A percentile compares a stretch with the other conserved stretches of the same genome.
phyloP scores from a whole-genome alignment of 208 protist species.

The Balamuthia mandrillaris region DNA sequence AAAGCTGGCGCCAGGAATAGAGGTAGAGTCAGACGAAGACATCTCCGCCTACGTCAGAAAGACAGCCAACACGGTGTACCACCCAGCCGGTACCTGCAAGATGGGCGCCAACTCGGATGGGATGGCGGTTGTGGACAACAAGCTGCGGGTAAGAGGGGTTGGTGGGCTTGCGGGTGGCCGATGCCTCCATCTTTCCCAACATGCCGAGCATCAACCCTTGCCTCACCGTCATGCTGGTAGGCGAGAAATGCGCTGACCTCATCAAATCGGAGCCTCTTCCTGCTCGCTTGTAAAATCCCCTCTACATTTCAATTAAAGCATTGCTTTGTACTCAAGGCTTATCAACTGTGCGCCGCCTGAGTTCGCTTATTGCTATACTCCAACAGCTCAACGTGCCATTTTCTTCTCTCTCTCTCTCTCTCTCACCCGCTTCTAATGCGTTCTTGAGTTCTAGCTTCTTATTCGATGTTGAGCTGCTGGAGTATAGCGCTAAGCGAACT shows the following conservation, averaged over 20 bases:
- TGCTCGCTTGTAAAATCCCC: no score
- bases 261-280: not conserved
- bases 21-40: not conserved
- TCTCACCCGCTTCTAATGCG: no score
- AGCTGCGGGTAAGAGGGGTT: not conserved
- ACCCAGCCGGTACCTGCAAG: not conserved
- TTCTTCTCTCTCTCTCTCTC: no score
- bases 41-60: not conserved
- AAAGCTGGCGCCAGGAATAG: no score
- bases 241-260: constrained; percentile 38
- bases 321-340: no score
- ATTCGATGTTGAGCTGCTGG: no score
- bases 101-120: not conserved
- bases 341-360: no score
- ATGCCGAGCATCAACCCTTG: constrained; percentile 28
- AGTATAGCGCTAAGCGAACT: no score
- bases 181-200: not conserved
- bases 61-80: constrained; percentile 11
- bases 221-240: constrained; percentile 30
- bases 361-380: no score
- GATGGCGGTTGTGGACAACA: not conserved
- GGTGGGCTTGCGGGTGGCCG: constrained; percentile 20
- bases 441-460: no score
- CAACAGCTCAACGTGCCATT: no score
- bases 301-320: no score